Evolutionary conservation across 176 grass and related monocot genomes (phyloP), one percentile per base, ranked within the genome.

Genomic region (Areca catechu): DNA sequence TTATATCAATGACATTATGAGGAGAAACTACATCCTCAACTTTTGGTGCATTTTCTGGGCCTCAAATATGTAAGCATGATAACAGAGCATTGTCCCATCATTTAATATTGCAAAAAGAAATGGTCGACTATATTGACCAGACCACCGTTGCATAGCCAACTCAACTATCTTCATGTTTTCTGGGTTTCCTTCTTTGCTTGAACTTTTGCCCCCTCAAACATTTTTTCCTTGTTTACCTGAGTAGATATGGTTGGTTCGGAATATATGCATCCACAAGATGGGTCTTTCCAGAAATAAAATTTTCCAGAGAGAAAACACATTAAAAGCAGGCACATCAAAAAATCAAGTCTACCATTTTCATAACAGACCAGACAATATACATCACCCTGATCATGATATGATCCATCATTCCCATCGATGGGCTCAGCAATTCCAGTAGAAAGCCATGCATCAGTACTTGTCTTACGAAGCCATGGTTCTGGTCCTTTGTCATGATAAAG

Each of bases 111-210:
- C 80, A 65, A 88, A 96, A 37, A 96, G 74, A 71, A 86, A 96
- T 29, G 92, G 92, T n/a, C 54, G 80, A 72, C 80, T 90, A 56
- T 77, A 79, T 60, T 79, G 83, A 50, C 92, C 80, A 50, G 74
- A 81, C 92, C 92, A 96, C 79, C 61, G 90, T 77, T 96, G 77
- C 86, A 96, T 90, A 61, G 79, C 82, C 76, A 90, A 69, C 69
- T 96, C 92, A 74, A 96, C 80, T 71, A 87, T 53, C 67, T 49
- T 73, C 55, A 90, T 87, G 21, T 49, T 78, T 24, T 74, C 62
- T 53, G 57, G 54, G 65, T 71, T 81, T 96, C 86, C 76, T 95
- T 84, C 52, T 75, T 90, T 34, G 74, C 30, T 67, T 24, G 68
- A 57, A 23, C 62, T 74, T 87, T 83, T 52, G 54, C 12, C 20